Percentiles rank a stretch among this genome's conserved stretches.
phyloP scores from a whole-genome alignment of 345 rosid genomes.

The Gossypium bickii region DNA sequence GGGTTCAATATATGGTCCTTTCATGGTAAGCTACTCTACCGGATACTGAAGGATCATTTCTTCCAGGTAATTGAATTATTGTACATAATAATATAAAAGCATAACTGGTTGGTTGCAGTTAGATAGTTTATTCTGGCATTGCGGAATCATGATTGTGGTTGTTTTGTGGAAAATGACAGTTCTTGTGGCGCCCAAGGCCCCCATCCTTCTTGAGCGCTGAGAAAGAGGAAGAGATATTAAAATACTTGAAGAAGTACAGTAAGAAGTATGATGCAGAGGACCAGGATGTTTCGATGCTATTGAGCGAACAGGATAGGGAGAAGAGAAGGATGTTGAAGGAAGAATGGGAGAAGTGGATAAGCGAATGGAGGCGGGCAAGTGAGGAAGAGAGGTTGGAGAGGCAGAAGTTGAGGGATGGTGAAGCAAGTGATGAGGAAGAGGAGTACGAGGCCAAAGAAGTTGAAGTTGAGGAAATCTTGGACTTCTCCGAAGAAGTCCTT shows the following conservation, averaged over 20 bases:
- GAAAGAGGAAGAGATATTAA: constrained; percentile 90
- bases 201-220: constrained; percentile 68
- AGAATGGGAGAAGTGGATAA: constrained; percentile 84
- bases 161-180: constrained; percentile 33
- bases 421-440: constrained; percentile 85
- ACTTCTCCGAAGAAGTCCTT: constrained; percentile 45
- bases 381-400: constrained; percentile 73
- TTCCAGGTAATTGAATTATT: constrained; percentile 51
- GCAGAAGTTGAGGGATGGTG: constrained; percentile 67
- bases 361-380: constrained; percentile 51
- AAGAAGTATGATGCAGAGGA: constrained; percentile 94
- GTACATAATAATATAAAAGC: not conserved
- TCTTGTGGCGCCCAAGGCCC: constrained; percentile 89
- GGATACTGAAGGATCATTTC: constrained; percentile 69
- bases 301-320: constrained; percentile 88
- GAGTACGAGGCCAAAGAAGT: constrained; percentile 81
- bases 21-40: constrained; percentile 74
- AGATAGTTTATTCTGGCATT: not conserved
- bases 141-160: not conserved
- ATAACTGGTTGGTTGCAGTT: not conserved
- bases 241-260: constrained; percentile 81
- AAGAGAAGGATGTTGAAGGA: constrained; percentile 79
- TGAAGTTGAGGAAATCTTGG: constrained; percentile 67
- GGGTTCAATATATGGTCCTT: constrained; percentile 96
- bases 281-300: constrained; percentile 74